Conservation (phyloP, 2,329 filamentous ascomycete species). For the Fusarium pilosicola region DNA sequence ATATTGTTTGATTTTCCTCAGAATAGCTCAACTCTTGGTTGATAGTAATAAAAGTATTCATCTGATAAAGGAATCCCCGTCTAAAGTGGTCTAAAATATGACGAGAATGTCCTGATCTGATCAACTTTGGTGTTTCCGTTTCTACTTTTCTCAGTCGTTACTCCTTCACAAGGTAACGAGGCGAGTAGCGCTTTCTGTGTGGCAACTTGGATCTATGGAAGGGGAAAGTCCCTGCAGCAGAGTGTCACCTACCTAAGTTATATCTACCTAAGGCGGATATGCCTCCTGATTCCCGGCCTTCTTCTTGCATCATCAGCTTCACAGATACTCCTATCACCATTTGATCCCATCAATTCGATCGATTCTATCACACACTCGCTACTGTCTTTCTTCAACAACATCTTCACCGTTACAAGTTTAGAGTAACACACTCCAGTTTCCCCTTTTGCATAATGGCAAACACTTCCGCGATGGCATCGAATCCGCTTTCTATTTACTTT, state of each 20-base stretch:
- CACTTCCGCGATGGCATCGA: not conserved
- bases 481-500: not conserved
- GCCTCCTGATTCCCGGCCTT: not conserved
- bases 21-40: not conserved
- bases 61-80: not conserved
- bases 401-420: not conserved
- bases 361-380: not conserved
- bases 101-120: not conserved
- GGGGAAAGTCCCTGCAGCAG: not conserved
- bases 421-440: not conserved
- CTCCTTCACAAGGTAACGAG: not conserved
- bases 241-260: not conserved
- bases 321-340: not conserved
- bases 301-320: not conserved
- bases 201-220: not conserved
- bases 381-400: not conserved
- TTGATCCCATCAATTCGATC: not conserved
- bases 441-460: not conserved
- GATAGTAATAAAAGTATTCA: not conserved
- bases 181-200: not conserved
- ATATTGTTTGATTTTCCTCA: not conserved
- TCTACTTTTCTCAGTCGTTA: not conserved
- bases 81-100: not conserved
- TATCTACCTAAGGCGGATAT: too few species aligned
- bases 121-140: not conserved